A percentile compares a stretch with the other conserved stretches of the same genome.
These are phyloP conservation scores for Eudorina sp. DNA, from an alignment of 139 green algal species.

Conservation along the genomic window DNA sequence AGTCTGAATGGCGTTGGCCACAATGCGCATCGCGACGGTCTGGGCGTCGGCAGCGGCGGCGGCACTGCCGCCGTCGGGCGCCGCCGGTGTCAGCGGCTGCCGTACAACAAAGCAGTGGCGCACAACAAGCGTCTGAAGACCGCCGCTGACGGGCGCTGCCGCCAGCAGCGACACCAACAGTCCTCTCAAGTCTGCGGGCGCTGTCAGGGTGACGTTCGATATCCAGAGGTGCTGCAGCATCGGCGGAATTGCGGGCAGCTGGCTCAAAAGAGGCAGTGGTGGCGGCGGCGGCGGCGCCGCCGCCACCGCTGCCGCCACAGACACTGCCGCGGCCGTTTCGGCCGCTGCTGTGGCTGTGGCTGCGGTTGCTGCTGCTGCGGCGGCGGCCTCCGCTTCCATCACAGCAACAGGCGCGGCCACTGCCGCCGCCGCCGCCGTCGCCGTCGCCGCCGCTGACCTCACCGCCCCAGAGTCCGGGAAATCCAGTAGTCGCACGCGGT, in stretches of 20 bases:
- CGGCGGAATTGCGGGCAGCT: neutral
- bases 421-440: neutral
- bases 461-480: no score
- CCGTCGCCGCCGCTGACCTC: neutral
- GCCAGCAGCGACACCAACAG: neutral
- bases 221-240: conserved; percentile 44
- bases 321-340: neutral
- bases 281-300: neutral
- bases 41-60: neutral
- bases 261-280: neutral
- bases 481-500: conserved; percentile 4
- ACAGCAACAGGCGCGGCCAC: neutral
- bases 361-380: neutral
- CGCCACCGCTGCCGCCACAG: neutral
- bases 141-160: neutral
- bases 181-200: neutral
- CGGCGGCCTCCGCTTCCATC: neutral
- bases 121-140: conserved; percentile 27
- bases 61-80: neutral
- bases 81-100: neutral
- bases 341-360: neutral
- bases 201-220: conserved; percentile 20
- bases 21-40: neutral
- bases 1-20: neutral
- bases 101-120: conserved; percentile 15